Conservation (phyloP, 129 eudicot genomes). For the Helianthus tuberosus region DNA sequence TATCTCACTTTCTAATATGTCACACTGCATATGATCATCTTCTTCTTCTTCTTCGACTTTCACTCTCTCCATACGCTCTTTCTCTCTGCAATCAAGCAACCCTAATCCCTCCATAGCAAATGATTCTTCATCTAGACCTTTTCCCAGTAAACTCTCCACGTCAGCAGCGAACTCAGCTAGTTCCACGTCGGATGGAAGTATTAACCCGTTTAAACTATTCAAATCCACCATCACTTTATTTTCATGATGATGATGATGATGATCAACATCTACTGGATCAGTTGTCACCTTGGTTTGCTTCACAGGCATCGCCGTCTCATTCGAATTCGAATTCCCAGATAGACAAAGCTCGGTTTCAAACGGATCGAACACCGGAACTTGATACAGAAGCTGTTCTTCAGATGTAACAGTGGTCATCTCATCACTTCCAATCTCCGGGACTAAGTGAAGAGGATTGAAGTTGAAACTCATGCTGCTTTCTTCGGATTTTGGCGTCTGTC, state of each 20-base stretch:
- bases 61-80: slow-evolving; percentile 34
- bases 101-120: slow-evolving; percentile 68
- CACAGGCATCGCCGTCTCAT: slow-evolving; percentile 23
- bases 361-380: slow-evolving; percentile 75
- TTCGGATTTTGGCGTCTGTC: slow-evolving; percentile 28
- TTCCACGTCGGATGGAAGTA: slow-evolving; percentile 62
- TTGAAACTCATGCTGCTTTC: slow-evolving; percentile 15
- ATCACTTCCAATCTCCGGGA: slow-evolving; percentile 68
- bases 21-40: neutral
- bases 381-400: slow-evolving; percentile 69
- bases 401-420: slow-evolving; percentile 43
- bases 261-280: neutral
- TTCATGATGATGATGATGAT: slow-evolving; percentile 17
- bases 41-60: slow-evolving; percentile 62
- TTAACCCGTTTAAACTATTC: slow-evolving; percentile 44
- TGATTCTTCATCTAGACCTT: slow-evolving; percentile 66
- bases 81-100: slow-evolving; percentile 42
- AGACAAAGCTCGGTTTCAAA: slow-evolving; percentile 56
- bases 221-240: slow-evolving; percentile 30
- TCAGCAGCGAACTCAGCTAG: slow-evolving; percentile 87
- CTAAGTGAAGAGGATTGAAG: slow-evolving; percentile 46
- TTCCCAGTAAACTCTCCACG: slow-evolving; percentile 72
- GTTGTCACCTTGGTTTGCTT: slow-evolving; percentile 28
- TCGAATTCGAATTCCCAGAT: slow-evolving; percentile 35
- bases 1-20: neutral